Evolutionary conservation across 176 grass and related monocot species (phyloP), one percentile per base, ranked within the genome.

Genomic region (Ensete glaucum): DNA sequence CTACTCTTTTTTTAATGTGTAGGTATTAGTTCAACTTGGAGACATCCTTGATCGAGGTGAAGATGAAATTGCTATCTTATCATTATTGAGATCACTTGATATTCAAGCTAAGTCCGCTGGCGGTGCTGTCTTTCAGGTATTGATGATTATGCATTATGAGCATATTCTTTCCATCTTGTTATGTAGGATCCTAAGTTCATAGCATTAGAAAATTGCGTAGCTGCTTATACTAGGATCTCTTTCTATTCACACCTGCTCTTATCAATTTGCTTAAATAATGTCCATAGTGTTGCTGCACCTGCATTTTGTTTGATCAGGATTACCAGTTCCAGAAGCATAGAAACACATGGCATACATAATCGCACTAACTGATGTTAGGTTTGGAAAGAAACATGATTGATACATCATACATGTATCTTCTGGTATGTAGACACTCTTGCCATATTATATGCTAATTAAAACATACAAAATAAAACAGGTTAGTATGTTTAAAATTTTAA

Each of bases 101-200:
- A 24, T 75, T 29, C 94, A 98, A 76, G 90, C 90, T 3, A 87
- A 83, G 80, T 98, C 90, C 70, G 71, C 86, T 62, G 94, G 94
- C 2, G 94, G 90, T 76, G 94, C 94, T 68, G 90, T 98, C 25
- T 98, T 98, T 87, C 94, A 98, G 94, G 90, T 98, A 65, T 83
- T 59, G 48, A 69, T 23, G 56, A 64, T 59, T 71, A 69, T 56
- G 50, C 27, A 17, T 1, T 57, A 55, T 52, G 14, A 15, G 13
- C 22, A 23, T 67, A 24, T 23, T 67, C 3, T 55, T 73, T 73
- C 43, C 7, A 9, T 72, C 15, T 13, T 50, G 11, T 52, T 52
- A 10, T 64, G 6, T 57, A 58, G 54, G 14, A 26, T 27, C 10
- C 1, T 27, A 65, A 65, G 11, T 20, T 65, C 14, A 10, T 26